Evolutionary conservation across 331 rosid genomes (phyloP), one percentile per base, ranked within the genome.

Genomic region (Arachis monticola): DNA sequence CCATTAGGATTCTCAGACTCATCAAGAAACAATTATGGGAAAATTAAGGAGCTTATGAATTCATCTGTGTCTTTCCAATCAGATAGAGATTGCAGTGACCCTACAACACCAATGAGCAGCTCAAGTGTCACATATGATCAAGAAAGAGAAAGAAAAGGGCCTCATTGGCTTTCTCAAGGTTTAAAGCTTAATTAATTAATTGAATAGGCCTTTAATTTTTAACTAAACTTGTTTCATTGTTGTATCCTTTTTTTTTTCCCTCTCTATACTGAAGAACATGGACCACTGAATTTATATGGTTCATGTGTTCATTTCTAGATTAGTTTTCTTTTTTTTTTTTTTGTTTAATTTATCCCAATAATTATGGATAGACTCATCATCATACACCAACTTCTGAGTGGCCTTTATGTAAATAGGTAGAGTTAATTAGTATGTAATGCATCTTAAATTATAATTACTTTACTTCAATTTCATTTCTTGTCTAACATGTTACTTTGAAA

Each of bases 91-190:
- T 72, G 75, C 87, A 88, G 96, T 82, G 95, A 92, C 46, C 96
- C 97, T 61, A 85, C 79, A 60, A 92, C 97, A 2, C 93, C 96
- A 13, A 87, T 90, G 83, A 92, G 97, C 89, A 92, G 97, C 82
- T 91, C 95, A 1, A 94, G 96, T 76, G 96, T 91, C 13, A 88
- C 93, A 59, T 85, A 80, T 74, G 92, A 91, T 73, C 97, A 90
- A 73, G 97, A 94, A 70, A 88, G 89, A 77, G 97, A 94, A 70
- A 88, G 89, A 77, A 88, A 85, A 74, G 83, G 86, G 63, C 85
- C 93, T 62, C 90, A 85, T 85, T 90, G 99, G 97, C 90, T 92
- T 78, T 75, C 91, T 76, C 96, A 90, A 81, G 88, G 96, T 63
- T 86, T 90, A 84, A 92, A 82, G 88, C 97, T 94, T 73, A 79